Conservation (phyloP, 192 early-diverging fungal species). For the Mortierella hygrophila region DNA sequence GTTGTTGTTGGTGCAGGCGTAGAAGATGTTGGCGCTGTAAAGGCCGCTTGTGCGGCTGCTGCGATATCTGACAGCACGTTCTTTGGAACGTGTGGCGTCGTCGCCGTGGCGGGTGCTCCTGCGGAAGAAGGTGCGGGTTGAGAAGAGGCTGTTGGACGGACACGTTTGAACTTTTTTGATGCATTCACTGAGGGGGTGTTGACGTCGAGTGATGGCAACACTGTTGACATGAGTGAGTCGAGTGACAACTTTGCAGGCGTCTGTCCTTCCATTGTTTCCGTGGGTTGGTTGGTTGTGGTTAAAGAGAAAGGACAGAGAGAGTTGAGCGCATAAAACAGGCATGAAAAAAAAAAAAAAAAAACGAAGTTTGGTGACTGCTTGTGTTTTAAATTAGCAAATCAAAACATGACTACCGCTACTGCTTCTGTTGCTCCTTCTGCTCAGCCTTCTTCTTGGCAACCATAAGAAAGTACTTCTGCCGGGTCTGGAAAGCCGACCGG, state of each 20-base stretch:
- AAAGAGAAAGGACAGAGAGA: neutral
- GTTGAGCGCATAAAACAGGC: neutral
- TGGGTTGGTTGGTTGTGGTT: neutral
- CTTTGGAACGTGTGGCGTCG: neutral
- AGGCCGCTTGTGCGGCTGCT: slow-evolving; percentile 8
- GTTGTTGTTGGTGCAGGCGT: neutral
- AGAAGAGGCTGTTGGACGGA: slow-evolving; percentile 16
- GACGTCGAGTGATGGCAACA: slow-evolving; percentile 24
- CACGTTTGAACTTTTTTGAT: slow-evolving; percentile 37
- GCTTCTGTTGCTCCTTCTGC: neutral
- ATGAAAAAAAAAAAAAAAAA: slow-evolving; percentile 17
- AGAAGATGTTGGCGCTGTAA: neutral
- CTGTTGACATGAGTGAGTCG: slow-evolving; percentile 38
- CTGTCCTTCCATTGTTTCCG: neutral
- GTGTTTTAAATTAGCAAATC: neutral
- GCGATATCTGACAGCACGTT: slow-evolving; percentile 15
- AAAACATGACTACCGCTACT: neutral
- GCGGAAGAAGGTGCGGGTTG: neutral
- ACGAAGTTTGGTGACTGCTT: neutral
- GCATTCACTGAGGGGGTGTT: neutral
- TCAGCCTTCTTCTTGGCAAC: neutral
- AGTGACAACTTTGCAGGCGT: slow-evolving; percentile 30
- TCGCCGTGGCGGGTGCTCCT: neutral
- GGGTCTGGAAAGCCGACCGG: slow-evolving; percentile 15
- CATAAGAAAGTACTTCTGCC: slow-evolving; percentile 5